Base-by-base conservation (phyloP, 73 alveolate species). In the Paramecium sexaurelia region DNA sequence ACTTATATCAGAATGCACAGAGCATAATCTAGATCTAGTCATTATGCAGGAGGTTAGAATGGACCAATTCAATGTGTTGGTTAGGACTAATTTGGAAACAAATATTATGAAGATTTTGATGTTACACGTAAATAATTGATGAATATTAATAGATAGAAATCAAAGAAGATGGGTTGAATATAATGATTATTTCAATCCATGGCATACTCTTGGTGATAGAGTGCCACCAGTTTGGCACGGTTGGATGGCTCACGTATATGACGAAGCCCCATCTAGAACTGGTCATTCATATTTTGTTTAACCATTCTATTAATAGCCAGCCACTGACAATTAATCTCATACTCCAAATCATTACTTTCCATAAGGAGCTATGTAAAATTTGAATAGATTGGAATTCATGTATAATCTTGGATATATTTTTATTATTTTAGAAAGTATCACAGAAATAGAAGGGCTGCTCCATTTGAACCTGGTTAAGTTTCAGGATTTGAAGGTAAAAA, bases 131-230 rank as follows among this genome's bases (percentile, higher is more conserved):
- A 61, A 15, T 35, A 19, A 86, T 43, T 35, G 9, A 26, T 13
- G 10, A 11, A 11, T 7, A 9, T 29, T 19, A n/a, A 33, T 86
- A 86, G 93, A 88, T 82, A 24, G 87, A 40, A 69, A 71, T 47
- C 83, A 88, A 88, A 88, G 94, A 88, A 88, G 94, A 75, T 88
- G 94, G 94, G 91, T 88, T 0, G 94, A 88, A 51, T 88, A 39
- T 82, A 88, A 84, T 69, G 94, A 88, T 45, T 88, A 88, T 39
- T 88, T 88, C 57, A 69, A 47, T 26, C 61, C 85, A 88, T 68
- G 78, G 89, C 69, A 82, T 32, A 40, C 84, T 15, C 55, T 68
- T 37, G 94, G 94, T 24, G 94, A 88, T 43, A 88, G 87, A 69
- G 61, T 88, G 10, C 94, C 94, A 11, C 91, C 87, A 10, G 37